Evolutionary conservation across 78 protist species (phyloP).

Genomic region (Isochrysis galbana): DNA sequence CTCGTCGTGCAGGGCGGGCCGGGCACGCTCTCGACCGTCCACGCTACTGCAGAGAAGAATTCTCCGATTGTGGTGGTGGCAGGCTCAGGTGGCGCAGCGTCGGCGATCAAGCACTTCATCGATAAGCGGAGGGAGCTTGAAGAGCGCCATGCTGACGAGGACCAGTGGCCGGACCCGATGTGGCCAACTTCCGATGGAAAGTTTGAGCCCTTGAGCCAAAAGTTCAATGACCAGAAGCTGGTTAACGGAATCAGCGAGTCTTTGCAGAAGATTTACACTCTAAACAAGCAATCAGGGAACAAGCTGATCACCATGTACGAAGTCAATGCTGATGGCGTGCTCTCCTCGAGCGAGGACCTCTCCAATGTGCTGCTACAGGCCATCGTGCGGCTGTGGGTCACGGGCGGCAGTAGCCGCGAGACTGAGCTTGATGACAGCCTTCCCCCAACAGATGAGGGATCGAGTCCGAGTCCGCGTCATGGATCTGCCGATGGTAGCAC

Average conservation of each 20-base stretch:
- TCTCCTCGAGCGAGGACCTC: not conserved
- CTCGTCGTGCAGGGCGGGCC: slow-evolving; percentile 19
- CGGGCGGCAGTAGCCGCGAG: not conserved
- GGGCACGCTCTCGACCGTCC: not conserved
- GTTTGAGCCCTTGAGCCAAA: not conserved
- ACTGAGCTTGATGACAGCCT: no score
- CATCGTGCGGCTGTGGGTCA: not conserved
- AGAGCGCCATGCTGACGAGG: no score
- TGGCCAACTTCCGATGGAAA: not conserved
- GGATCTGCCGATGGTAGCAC: no score
- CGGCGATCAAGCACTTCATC: not conserved
- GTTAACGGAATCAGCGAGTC: not conserved
- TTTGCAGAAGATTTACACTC: no score
- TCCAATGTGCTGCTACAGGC: not conserved
- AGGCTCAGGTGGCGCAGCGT: not conserved
- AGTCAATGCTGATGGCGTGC: not conserved
- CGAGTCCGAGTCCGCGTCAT: no score
- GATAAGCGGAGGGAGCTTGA: no score
- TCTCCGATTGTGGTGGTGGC: not conserved
- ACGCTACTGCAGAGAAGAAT: not conserved
- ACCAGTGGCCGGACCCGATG: not conserved
- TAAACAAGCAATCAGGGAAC: not conserved
- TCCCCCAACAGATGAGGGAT: no score
- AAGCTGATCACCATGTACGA: not conserved
- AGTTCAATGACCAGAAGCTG: not conserved